These are phyloP conservation scores for Chaetoceros tenuissimus DNA, from an alignment of 108 stramenopile genomes.

Conservation along the genomic window DNA sequence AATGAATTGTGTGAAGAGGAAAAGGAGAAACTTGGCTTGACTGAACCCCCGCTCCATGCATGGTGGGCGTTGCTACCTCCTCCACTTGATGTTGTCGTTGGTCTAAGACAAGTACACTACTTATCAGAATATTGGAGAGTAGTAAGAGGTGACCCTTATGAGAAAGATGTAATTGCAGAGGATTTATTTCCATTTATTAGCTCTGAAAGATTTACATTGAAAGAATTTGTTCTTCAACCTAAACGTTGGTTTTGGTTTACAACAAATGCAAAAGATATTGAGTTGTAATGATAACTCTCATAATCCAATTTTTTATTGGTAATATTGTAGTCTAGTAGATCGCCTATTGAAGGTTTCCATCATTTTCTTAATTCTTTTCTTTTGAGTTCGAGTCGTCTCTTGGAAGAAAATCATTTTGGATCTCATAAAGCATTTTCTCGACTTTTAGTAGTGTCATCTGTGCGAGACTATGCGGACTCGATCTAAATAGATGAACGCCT, in stretches of 20 bases:
- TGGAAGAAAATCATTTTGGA: too few relatives aligned
- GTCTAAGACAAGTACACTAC: conserved; percentile 66
- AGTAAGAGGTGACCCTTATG: conserved; percentile 27
- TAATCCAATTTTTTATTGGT: too few relatives aligned
- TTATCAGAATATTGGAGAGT: conserved; percentile 52
- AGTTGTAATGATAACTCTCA: conserved; percentile 8
- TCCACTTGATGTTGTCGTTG: conserved; percentile 65
- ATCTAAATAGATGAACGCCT: neutral
- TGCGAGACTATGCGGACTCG: neutral
- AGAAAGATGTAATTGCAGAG: conserved; percentile 53
- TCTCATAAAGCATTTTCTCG: neutral
- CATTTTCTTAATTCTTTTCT: too few relatives aligned
- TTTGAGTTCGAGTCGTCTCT: too few relatives aligned
- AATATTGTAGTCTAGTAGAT: too few relatives aligned
- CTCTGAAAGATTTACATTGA: conserved; percentile 41
- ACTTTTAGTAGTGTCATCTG: neutral
- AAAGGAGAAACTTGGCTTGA: conserved; percentile 14
- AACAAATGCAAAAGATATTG: conserved; percentile 46
- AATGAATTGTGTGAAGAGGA: conserved; percentile 54
- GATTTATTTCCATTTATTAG: conserved; percentile 62
- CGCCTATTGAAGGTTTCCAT: too few relatives aligned
- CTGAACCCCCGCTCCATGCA: conserved; percentile 28
- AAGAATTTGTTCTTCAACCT: conserved; percentile 53
- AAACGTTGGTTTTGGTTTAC: conserved; percentile 71
- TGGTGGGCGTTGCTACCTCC: conserved; percentile 73